A percentile compares a stretch with the other conserved stretches of the same genome.
Evolutionary conservation across 83 land plant genomes (phyloP).

Genomic region (Diphasiastrum complanatum): DNA sequence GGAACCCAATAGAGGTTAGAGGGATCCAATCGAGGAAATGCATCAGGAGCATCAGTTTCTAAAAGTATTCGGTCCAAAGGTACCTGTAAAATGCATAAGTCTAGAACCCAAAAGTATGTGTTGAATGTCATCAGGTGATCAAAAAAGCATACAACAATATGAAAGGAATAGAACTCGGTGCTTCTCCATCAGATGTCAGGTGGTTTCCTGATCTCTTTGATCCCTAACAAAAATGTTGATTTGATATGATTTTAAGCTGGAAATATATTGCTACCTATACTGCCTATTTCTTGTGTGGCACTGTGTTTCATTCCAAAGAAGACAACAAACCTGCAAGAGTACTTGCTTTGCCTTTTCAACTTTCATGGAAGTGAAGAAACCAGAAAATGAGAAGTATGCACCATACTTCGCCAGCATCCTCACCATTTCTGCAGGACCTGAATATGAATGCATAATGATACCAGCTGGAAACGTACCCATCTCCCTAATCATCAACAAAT

Average conservation of each 20-base stretch:
- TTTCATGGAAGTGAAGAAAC: constrained; percentile 59
- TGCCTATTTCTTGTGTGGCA: too few species aligned
- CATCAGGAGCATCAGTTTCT: constrained; percentile 89
- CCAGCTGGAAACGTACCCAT: constrained; percentile 89
- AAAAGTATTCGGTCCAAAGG: constrained; percentile 66
- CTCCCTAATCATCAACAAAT: constrained; percentile 25
- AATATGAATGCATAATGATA: constrained; percentile 77
- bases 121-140: too few species aligned
- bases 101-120: too few species aligned
- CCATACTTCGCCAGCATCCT: constrained; percentile 56
- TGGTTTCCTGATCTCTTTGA: too few species aligned
- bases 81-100: constrained; percentile 33
- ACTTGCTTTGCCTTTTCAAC: constrained; percentile 62
- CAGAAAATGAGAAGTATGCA: constrained; percentile 93
- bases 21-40: constrained; percentile 34
- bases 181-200: too few species aligned
- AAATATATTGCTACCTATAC: too few species aligned
- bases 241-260: too few species aligned
- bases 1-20: constrained; percentile 33
- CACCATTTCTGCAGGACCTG: constrained; percentile 86
- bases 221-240: too few species aligned
- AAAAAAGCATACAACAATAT: too few species aligned
- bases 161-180: too few species aligned
- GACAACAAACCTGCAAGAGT: constrained; percentile 42
- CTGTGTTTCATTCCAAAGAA: neutral